Evolutionary conservation across 768 basidiomycete species (phyloP).

Genomic region (Mycena chlorophos): DNA sequence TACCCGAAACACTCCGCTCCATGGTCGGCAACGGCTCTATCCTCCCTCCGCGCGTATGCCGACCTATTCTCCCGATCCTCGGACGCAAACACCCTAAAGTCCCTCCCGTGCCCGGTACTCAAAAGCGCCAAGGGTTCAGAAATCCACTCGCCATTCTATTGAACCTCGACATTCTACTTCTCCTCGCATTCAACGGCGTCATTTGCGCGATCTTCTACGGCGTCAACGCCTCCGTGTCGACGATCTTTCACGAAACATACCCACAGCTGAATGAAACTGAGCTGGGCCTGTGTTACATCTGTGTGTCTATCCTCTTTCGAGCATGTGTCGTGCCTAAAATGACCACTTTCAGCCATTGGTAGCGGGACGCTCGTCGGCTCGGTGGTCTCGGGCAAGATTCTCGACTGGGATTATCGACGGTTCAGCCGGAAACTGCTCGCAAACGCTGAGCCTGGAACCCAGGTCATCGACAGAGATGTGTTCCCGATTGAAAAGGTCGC

Average conservation of each 20-base stretch:
- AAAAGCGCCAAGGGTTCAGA: slow-evolving; percentile 41
- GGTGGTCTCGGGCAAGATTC: slow-evolving; percentile 54
- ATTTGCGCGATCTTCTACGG: slow-evolving; percentile 59
- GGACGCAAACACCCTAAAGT: slow-evolving; percentile 32
- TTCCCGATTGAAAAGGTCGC: slow-evolving; percentile 60
- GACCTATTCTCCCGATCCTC: slow-evolving; percentile 53
- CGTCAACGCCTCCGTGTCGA: slow-evolving; percentile 60
- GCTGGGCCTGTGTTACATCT: slow-evolving; percentile 75
- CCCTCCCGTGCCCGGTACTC: slow-evolving; percentile 37
- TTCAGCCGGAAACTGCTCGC: slow-evolving; percentile 36
- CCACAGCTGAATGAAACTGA: slow-evolving; percentile 59
- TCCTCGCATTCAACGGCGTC: slow-evolving; percentile 53
- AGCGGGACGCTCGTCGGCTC: slow-evolving; percentile 68
- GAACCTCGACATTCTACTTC: slow-evolving; percentile 55
- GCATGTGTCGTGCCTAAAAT: neutral
- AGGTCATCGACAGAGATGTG: slow-evolving; percentile 24
- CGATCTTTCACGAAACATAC: slow-evolving; percentile 59
- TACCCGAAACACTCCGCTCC: slow-evolving; percentile 56
- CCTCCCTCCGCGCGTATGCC: slow-evolving; percentile 47
- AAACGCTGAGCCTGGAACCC: slow-evolving; percentile 30
- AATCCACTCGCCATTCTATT: slow-evolving; percentile 60
- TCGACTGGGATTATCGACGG: slow-evolving; percentile 63
- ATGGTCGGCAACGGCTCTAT: slow-evolving; percentile 57
- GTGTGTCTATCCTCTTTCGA: neutral
- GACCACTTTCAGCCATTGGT: slow-evolving; percentile 49